Evolutionary conservation across 164 flowering plant genomes (phyloP).

Genomic region (Tinospora cordifolia): DNA sequence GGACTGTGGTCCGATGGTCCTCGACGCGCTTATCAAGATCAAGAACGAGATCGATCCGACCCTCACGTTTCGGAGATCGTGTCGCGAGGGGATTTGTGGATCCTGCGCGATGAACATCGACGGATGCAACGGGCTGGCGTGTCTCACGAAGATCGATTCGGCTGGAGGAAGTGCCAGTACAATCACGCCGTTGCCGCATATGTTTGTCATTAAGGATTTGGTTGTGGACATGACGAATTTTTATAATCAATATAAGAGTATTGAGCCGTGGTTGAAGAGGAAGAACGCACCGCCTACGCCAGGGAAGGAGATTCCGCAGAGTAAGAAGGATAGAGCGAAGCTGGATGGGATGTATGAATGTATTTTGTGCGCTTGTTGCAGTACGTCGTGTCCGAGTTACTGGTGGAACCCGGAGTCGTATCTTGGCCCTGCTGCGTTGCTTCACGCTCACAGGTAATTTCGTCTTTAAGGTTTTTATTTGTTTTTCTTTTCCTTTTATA

Average conservation of each 20-base stretch:
- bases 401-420: constrained; percentile 99
- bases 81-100: constrained; percentile 98
- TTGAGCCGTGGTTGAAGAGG: constrained; percentile 99
- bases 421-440: constrained; percentile 96
- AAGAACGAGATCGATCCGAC: constrained; percentile 92
- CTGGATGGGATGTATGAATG: constrained; percentile 99
- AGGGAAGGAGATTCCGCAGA: constrained; percentile 81
- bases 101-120: constrained; percentile 98
- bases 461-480: too few species aligned
- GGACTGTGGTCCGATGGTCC: constrained; percentile 95
- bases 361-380: constrained; percentile 91
- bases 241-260: constrained; percentile 94
- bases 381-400: constrained; percentile 93
- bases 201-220: constrained; percentile 97
- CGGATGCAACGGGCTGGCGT: constrained; percentile 91
- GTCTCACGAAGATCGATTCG: constrained; percentile 41
- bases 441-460: too few species aligned
- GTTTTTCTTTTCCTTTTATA: too few species aligned
- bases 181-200: constrained; percentile 90
- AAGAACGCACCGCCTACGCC: constrained; percentile 43
- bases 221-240: constrained; percentile 99
- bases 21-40: constrained; percentile 95
- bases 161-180: constrained; percentile 27
- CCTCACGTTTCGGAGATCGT: constrained; percentile 86
- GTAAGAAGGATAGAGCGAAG: constrained; percentile 83